A percentile compares a stretch with the other conserved stretches of the same genome.
These are phyloP conservation scores for Athelia sp. DNA, from an alignment of 1,284 basidiomycete genomes.

Conservation along the genomic window DNA sequence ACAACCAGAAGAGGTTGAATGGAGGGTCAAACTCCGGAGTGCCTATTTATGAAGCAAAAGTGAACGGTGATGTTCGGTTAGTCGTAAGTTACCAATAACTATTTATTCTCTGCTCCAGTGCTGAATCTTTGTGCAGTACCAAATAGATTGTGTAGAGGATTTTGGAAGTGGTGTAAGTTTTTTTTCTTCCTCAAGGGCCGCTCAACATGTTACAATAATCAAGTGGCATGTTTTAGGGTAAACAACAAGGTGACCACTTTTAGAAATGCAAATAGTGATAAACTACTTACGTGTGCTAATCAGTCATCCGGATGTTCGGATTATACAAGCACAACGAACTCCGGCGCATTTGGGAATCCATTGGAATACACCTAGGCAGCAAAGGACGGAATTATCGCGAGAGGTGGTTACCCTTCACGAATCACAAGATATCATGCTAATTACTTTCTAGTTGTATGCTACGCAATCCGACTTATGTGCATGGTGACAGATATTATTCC, in stretches of 20 bases:
- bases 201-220: too few species aligned
- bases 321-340: conserved; percentile 60
- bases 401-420: conserved; percentile 24
- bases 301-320: conserved; percentile 58
- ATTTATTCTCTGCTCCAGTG: neutral
- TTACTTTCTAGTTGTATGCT: too few species aligned
- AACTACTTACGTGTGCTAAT: too few species aligned
- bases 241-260: too few species aligned
- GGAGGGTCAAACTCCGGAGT: conserved; percentile 34
- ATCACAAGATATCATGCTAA: too few species aligned
- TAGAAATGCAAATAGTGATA: too few species aligned
- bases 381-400: conserved; percentile 50
- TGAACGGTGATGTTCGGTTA: conserved; percentile 55
- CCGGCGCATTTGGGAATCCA: conserved; percentile 52
- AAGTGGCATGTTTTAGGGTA: too few species aligned
- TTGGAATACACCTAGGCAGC: conserved; percentile 44
- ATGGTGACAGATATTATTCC: conserved; percentile 29
- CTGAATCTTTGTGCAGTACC: conserved; percentile 39
- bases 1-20: conserved; percentile 61
- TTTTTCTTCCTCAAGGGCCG: too few species aligned
- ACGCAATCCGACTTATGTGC: too few species aligned
- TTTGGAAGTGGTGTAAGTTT: conserved; percentile 40
- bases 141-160: conserved; percentile 54
- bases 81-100: conserved; percentile 37
- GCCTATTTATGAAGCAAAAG: conserved; percentile 65